phyloP scores from a whole-genome alignment of 495 filamentous ascomycete species.

The Chaetomium fimeti region DNA sequence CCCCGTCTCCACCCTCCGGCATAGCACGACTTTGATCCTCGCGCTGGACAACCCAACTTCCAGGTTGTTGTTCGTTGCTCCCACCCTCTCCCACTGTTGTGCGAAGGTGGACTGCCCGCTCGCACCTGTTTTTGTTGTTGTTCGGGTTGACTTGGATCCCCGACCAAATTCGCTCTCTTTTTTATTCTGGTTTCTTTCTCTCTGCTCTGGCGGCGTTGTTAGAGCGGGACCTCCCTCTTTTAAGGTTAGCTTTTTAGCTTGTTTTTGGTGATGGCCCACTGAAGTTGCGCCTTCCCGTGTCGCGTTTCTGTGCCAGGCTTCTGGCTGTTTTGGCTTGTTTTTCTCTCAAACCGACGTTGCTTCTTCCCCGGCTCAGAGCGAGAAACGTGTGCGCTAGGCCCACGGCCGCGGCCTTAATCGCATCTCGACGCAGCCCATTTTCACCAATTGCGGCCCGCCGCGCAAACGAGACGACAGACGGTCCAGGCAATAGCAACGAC shows the following conservation, averaged over 20 bases:
- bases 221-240: conserved; percentile 6
- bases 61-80: conserved; percentile 3
- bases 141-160: background rate
- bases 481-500: conserved; percentile 2
- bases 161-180: conserved; percentile 4
- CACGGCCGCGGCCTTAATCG: conserved; percentile 18
- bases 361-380: conserved; percentile 10
- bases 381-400: conserved; percentile 8
- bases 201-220: conserved; percentile 14
- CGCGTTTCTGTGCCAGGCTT: conserved; percentile 13
- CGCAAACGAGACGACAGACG: background rate
- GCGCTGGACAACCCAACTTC: conserved; percentile 1
- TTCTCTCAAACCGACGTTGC: conserved; percentile 16
- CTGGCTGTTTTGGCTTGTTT: conserved; percentile 12
- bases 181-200: background rate
- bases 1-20: conserved; percentile 1
- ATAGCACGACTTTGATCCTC: background rate
- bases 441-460: conserved; percentile 16
- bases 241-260: conserved; percentile 1
- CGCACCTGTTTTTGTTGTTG: conserved; percentile 5
- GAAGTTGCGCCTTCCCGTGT: conserved; percentile 14
- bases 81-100: background rate
- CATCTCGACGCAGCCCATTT: conserved; percentile 6
- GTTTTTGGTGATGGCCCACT: conserved; percentile 15
- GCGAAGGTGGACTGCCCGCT: conserved; percentile 9